These are phyloP conservation scores for Lophiostoma macrostomum DNA, from an alignment of 495 filamentous ascomycete species.

Conservation along the genomic window DNA sequence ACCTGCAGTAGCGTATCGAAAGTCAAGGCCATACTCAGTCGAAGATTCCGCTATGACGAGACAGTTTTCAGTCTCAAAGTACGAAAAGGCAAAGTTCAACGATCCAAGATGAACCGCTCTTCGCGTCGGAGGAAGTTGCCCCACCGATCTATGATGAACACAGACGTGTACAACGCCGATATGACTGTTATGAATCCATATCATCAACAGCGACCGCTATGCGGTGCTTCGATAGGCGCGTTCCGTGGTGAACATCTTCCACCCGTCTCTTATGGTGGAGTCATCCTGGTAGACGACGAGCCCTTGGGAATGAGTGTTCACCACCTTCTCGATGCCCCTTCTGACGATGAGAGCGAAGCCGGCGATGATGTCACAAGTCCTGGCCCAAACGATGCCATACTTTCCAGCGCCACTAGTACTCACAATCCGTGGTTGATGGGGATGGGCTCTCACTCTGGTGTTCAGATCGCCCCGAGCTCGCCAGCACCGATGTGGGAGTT, in stretches of 20 bases:
- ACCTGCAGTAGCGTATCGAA: constrained; percentile 43
- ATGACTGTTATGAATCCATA: constrained; percentile 50
- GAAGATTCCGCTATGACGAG: constrained; percentile 42
- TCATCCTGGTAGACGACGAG: constrained; percentile 77
- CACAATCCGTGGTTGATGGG: constrained; percentile 30
- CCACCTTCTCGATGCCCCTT: constrained; percentile 86
- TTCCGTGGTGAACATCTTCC: constrained; percentile 82
- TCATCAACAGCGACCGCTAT: constrained; percentile 72
- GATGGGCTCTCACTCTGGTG: constrained; percentile 28
- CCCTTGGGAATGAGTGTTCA: constrained; percentile 93
- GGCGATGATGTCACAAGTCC: constrained; percentile 15
- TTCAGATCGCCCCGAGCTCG: constrained; percentile 18
- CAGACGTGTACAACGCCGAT: constrained; percentile 21
- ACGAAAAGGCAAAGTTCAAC: constrained; percentile 41
- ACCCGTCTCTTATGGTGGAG: constrained; percentile 83
- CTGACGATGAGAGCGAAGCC: constrained; percentile 44
- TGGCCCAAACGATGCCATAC: constrained; percentile 21
- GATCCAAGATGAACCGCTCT: constrained; percentile 37
- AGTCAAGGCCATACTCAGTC: constrained; percentile 41
- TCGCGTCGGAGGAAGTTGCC: constrained; percentile 20
- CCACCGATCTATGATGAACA: constrained; percentile 36
- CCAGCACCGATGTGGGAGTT: constrained; percentile 17
- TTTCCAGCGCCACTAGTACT: constrained; percentile 23
- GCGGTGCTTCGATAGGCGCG: constrained; percentile 89
- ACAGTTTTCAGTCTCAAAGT: constrained; percentile 45